A percentile compares a stretch with the other conserved stretches of the same genome.
phyloP scores from a whole-genome alignment of 805 yeast genomes.

The Spathaspora girioi region DNA sequence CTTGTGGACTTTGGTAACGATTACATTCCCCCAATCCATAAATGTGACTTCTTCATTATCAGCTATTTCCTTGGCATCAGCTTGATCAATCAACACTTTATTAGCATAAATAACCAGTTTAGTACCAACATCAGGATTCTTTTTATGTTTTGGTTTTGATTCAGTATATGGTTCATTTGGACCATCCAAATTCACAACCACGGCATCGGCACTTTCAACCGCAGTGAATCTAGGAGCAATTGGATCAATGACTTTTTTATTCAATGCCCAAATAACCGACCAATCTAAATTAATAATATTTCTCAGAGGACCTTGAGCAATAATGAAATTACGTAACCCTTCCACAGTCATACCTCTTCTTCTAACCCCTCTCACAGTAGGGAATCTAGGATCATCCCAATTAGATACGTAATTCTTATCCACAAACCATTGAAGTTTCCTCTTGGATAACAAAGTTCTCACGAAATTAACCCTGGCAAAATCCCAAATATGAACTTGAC shows the following conservation, averaged over 20 bases:
- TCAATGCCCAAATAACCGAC: conserved; percentile 96
- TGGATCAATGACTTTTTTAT: conserved; percentile 96
- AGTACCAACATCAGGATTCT: conserved; percentile 85
- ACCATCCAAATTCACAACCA: conserved; percentile 66
- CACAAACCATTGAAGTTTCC: conserved; percentile 99
- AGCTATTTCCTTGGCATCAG: conserved; percentile 57
- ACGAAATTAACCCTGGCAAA: conserved; percentile 96
- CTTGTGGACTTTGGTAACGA: conserved; percentile 65
- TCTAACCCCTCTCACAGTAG: conserved; percentile 98
- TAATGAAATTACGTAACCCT: conserved; percentile 89
- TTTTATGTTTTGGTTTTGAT: conserved; percentile 89
- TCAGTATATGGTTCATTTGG: conserved; percentile 63
- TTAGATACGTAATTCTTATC: conserved; percentile 82
- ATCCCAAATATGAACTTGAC: conserved; percentile 97
- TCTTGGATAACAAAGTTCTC: conserved; percentile 90
- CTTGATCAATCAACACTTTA: conserved; percentile 76
- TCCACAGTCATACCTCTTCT: conserved; percentile 99
- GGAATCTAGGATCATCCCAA: conserved; percentile 99
- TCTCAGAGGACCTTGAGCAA: conserved; percentile 96
- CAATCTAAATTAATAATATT: conserved; percentile 96
- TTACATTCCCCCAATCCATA: conserved; percentile 98
- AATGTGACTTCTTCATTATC: conserved; percentile 91
- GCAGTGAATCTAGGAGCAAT: conserved; percentile 95
- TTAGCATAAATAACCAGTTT: conserved; percentile 71
- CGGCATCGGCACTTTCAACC: conserved; percentile 60